A percentile compares a stretch with the other conserved stretches of the same genome.
Conservation (phyloP, 768 basidiomycete genomes). For the Austroboletus eburneus region DNA sequence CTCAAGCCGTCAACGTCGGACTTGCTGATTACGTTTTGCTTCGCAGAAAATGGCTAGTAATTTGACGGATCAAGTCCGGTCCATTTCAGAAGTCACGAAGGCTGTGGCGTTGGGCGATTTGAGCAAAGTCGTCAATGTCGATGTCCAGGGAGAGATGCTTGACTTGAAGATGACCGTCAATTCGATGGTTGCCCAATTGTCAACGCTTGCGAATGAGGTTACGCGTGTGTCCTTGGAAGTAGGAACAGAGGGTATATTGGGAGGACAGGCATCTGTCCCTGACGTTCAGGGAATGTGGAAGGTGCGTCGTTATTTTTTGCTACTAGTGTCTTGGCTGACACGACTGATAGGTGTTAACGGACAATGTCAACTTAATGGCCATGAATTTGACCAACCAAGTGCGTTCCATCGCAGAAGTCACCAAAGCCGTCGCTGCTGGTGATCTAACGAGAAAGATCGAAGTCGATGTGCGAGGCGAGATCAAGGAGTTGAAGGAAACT, state of each 20-base stretch:
- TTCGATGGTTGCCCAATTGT: constrained; percentile 70
- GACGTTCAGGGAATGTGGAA: constrained; percentile 96
- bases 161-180: constrained; percentile 80
- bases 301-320: constrained; percentile 34
- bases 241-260: constrained; percentile 88
- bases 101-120: constrained; percentile 82
- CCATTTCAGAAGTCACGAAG: constrained; percentile 83
- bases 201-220: constrained; percentile 76
- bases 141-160: constrained; percentile 93
- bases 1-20: not conserved
- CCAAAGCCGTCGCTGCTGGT: constrained; percentile 90
- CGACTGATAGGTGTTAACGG: constrained; percentile 47
- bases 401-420: constrained; percentile 85
- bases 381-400: constrained; percentile 91
- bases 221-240: constrained; percentile 90
- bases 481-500: constrained; percentile 84
- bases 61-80: constrained; percentile 82
- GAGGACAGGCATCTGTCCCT: constrained; percentile 89
- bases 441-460: constrained; percentile 92
- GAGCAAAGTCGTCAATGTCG: constrained; percentile 80
- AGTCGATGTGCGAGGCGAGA: constrained; percentile 90
- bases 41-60: constrained; percentile 85
- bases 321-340: constrained; percentile 14
- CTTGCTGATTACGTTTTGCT: constrained; percentile 1
- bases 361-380: constrained; percentile 87